Base-by-base conservation (phyloP, 2,329 filamentous ascomycete species). In the Scytalidium sp. region DNA sequence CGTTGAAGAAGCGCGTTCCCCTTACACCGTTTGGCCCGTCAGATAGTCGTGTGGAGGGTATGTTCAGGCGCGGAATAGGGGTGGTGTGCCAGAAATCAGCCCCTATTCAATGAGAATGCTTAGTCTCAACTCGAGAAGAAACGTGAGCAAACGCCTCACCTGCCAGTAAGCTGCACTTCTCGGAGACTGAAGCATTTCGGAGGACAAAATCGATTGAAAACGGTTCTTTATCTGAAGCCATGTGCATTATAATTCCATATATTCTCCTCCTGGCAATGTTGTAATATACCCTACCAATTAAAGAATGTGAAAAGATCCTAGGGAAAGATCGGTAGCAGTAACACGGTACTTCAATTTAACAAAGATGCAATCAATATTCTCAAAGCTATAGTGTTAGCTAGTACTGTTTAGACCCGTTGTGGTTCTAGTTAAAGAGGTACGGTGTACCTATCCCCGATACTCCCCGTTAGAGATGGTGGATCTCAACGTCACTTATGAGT, bases 391-490 rank as follows among this genome's bases (percentile, higher is more conserved):
- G 25, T 29, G 8, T 8, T 13, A 7, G 7, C 13, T 29, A 29
- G 25, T 29, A 29, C 25, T 29, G 13, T 29, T 13, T 29, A 29
- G 13, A 13, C 25, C 13, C 7, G 13, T 29, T 29, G 25, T 13
- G 7, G 13, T 29, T 29, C 25, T 7, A 13, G 13, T 29, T 29
- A 8, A 13, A 8, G 7, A 13, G 13, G 45, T 64, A 68, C 11
- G 69, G 68, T 3, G 72, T 52, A 45, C 69, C 69, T 0, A 68
- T 68, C 0, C 69, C 63, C 70, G 75, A 53, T 68, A 73, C 58
- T 76, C 25, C 25, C 25, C 25, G 25, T 29, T 29, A n/a, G n/a
- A n/a, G n/a, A n/a, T n/a, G n/a, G n/a, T n/a, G n/a, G n/a, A n/a
- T n/a, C n/a, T n/a, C n/a, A n/a, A n/a, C n/a, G n/a, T n/a, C n/a